Conservation (phyloP, 2,329 filamentous ascomycete species). For the Exophiala spinifera region DNA sequence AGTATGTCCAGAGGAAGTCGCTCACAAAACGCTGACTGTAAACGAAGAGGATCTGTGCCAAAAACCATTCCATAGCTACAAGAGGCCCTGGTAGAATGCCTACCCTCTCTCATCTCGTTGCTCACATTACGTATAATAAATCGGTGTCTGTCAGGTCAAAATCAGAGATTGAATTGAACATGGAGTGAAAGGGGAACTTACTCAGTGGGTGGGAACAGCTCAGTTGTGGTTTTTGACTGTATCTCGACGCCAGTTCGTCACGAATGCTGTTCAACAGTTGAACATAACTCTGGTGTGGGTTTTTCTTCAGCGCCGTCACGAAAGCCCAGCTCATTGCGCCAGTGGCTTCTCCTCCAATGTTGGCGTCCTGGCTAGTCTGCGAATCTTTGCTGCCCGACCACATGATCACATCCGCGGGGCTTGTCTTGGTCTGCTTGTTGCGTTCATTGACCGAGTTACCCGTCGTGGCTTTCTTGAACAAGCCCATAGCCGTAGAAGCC, state of each 20-base stretch:
- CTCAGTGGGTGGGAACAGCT: constrained; percentile 94
- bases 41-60: neutral
- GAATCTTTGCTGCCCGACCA: constrained; percentile 96
- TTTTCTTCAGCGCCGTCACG: constrained; percentile 84
- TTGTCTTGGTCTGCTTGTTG: constrained; percentile 85
- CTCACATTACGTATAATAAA: constrained; percentile 65
- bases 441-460: constrained; percentile 77
- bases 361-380: constrained; percentile 92
- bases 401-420: constrained; percentile 93
- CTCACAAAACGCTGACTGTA: neutral
- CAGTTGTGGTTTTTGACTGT: constrained; percentile 91
- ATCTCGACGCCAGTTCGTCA: constrained; percentile 80
- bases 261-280: constrained; percentile 93
- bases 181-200: constrained; percentile 48
- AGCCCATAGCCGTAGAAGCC: constrained; percentile 71
- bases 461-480: constrained; percentile 82
- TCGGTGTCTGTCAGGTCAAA: constrained; percentile 54
- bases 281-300: constrained; percentile 93
- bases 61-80: neutral
- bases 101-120: constrained; percentile 4
- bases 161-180: constrained; percentile 30
- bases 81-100: constrained; percentile 3
- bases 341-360: constrained; percentile 82
- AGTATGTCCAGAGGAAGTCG: neutral
- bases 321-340: constrained; percentile 99